Evolutionary conservation across 108 stramenopile genomes (phyloP), one percentile per base, ranked within the genome.

Genomic region (Cyclotella atomus): DNA sequence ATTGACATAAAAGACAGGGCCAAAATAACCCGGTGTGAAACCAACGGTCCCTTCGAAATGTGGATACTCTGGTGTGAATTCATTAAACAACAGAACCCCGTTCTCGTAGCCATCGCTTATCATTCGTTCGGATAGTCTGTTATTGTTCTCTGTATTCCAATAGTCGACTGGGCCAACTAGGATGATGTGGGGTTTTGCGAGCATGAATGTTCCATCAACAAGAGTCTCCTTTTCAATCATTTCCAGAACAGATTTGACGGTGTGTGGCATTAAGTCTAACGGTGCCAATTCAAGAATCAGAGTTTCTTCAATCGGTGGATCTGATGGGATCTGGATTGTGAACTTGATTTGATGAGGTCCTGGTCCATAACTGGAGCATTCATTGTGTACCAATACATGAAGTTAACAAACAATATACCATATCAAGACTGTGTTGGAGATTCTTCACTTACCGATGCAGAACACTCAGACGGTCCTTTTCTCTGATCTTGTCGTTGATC

Each of bases 1-100:
- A 59, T 93, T 94, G 61, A 98, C 86, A 69, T 93, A 98, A 65
- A 95, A 96, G 23, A 80, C 78, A 2, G 96, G 95, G 16, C 89
- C 89, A 33, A 83, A 85, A 16, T 81, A 85, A 29, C 87, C 83
- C 24, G 79, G 87, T 16, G 88, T 87, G 59, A 97, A 92, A 10
- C 92, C 92, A 27, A 96, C 69, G 15, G 94, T 93, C 35, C 84
- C 90, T 62, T 79, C 59, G 16, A 54, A 27, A 65, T 96, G 96
- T 25, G 93, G 93, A 79, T 61, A 95, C 1, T 85, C 80, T 3
- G 47, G 62, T 33, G 77, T 67, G 71, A 92, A 94, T 65, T 96
- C 93, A 19, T 81, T 74, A 56, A 85, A 87, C 0, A 84, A 12
- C 62, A 87, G 50, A 0, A 64, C 70, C 24, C 77, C 77, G 55